These are phyloP conservation scores for Globomyces sp. DNA, from an alignment of 371 early-diverging fungal species.

Conservation along the genomic window DNA sequence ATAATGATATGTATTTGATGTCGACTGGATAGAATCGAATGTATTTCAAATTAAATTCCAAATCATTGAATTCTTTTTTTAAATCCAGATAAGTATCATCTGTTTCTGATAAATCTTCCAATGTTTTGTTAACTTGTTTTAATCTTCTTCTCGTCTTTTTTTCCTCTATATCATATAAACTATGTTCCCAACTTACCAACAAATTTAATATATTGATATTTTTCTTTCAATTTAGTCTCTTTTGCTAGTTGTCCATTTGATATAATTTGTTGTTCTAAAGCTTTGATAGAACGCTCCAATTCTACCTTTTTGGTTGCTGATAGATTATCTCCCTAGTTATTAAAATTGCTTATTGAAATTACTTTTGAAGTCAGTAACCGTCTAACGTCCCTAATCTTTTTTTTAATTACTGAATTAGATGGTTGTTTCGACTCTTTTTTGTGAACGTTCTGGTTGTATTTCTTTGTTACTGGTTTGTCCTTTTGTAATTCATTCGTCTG, in stretches of 20 bases:
- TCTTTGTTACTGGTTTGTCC: too few relatives aligned
- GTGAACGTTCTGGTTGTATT: too few relatives aligned
- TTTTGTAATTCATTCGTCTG: too few relatives aligned
- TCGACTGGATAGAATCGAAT: constrained; percentile 38
- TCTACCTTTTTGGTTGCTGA: constrained; percentile 22
- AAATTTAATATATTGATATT: constrained; percentile 47
- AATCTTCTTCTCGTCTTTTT: constrained; percentile 1
- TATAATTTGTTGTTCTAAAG: constrained; percentile 27
- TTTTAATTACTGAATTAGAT: too few relatives aligned
- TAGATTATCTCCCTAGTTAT: too few relatives aligned
- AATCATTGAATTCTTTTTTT: constrained; percentile 17
- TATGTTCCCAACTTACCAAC: constrained; percentile 10
- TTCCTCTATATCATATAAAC: constrained; percentile 13
- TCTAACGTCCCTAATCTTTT: too few relatives aligned
- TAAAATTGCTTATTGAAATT: too few relatives aligned
- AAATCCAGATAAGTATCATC: constrained; percentile 5
- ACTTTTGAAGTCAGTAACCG: too few relatives aligned
- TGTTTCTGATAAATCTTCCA: constrained; percentile 17
- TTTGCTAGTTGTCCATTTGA: constrained; percentile 7
- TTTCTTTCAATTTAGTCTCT: constrained; percentile 30
- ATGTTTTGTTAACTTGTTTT: constrained; percentile 26
- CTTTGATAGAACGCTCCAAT: constrained; percentile 34
- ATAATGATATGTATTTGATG: constrained; percentile 48
- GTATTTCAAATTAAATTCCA: constrained; percentile 30
- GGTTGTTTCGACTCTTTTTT: too few relatives aligned